Evolutionary conservation across 2,329 filamentous ascomycete genomes (phyloP), one percentile per base, ranked within the genome.

Genomic region (Ambrosiella xylebori): DNA sequence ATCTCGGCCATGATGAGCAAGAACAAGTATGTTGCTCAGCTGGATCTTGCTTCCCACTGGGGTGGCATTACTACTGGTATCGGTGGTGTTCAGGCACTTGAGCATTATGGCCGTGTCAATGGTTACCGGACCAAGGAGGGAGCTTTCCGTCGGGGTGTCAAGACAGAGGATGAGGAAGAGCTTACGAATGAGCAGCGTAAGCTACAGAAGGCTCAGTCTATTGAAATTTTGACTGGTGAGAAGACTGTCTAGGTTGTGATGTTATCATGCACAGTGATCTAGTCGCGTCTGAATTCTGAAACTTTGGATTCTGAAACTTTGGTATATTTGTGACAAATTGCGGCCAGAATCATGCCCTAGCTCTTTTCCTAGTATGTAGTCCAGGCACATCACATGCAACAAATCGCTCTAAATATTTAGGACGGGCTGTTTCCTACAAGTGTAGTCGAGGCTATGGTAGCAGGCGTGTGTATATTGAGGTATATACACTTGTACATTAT

Each of bases 1-100:
- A 63, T 80, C 27, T 68, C 75, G 15, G 73, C 68, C 7, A 64
- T 76, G 61, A 71, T 75, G 51, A 73, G 71, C 57, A 68, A 69
- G 59, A 67, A 64, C 37, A 69, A 68, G 61, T 66, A 71, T 57
- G 70, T 67, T 54, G 66, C 77, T 39, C 78, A 82, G 59, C 65
- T 80, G 13, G 78, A 81, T 59, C 65, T 80, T 13, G 71, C 73
- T 51, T 77, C 77, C 38, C 78, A 81, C 62, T 61, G 81, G 61
- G 72, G 69, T 7, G 77, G 78, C 45, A 72, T 81, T 61, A 61
- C 71, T 15, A 69, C 71, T 3, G 79, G 78, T 8, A 65, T 75
- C 0, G 44, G 69, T 11, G 73, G 74, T 15, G 68, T 68, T 13
- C 67, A 71, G 50, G 57, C 71, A 12, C 61, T 72, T 17, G 65